Base-by-base conservation (phyloP, 2,329 filamentous ascomycete species). In the Beauveria asiatica region DNA sequence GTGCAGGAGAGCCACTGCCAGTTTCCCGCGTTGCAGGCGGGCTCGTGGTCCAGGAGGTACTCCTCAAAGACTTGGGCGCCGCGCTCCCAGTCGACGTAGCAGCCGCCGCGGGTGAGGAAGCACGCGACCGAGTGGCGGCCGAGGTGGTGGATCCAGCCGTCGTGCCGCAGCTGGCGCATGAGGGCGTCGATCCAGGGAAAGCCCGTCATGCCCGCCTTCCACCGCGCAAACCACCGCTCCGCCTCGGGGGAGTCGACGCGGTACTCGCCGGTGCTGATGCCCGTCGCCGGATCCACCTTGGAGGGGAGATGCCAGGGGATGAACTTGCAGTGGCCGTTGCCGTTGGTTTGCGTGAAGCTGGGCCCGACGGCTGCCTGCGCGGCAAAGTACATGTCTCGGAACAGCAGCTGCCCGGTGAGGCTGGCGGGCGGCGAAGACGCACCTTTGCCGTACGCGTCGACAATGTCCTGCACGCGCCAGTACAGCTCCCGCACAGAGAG, bases 351-450 rank as follows among this genome's bases (percentile, higher is more conserved):
- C 1, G 74, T 77, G 65, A 90, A 92, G 0, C 75, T 67, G 37
- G 80, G 76, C 0, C 88, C 88, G 1, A 91, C 74, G 0, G 82
- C 79, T 1, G 88, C 87, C 69, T 92, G 88, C 0, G 88, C 88
- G 16, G 82, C 88, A 66, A 92, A 92, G 72, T 92, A 92, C 89
- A 92, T 92, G 69, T 92, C 89, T 17, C 89, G 80, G 70, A 92
- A 92, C 11, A 91, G 76, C 1, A 92, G 73, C 66, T 92, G 89
- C 3, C 89, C 89, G 0, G 81, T 85, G 17, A 92, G 71, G 62
- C 83, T 88, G n/a, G 83, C 83, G 0, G 89, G 89, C 0, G 86
- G 84, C 27, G 77, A 75, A 8, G 83, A 86, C 3, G 81, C 82
- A 2, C 77, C 78, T 39, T 78, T 77, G 39, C 81, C 80, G 66